Evolutionary conservation across 164 flowering plant species (phyloP).

Genomic region (Umbellularia californica): DNA sequence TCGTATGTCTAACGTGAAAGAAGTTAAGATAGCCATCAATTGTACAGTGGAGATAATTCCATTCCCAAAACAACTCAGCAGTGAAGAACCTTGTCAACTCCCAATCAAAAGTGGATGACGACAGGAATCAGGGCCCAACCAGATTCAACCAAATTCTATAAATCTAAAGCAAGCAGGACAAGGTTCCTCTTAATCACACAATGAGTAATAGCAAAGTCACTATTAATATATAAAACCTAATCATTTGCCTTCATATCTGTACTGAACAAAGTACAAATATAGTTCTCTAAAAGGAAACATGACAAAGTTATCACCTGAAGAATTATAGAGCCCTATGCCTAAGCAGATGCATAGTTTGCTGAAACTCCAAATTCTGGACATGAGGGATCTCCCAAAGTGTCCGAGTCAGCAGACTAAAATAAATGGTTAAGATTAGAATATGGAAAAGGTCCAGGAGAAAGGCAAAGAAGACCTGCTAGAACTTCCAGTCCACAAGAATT

Average conservation of each 20-base stretch:
- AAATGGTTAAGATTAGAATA: too few species aligned
- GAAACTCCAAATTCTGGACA: neutral
- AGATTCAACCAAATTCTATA: neutral
- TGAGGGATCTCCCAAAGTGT: neutral
- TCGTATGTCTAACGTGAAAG: constrained; percentile 68
- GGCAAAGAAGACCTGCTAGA: neutral
- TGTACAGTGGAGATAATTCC: neutral
- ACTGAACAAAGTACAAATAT: neutral
- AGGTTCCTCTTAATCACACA: neutral
- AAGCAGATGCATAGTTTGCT: neutral
- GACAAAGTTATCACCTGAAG: neutral
- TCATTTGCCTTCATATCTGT: neutral
- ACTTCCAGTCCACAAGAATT: neutral
- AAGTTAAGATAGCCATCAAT: constrained; percentile 30
- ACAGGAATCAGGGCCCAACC: neutral
- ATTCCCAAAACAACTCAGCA: neutral
- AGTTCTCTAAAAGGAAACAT: neutral
- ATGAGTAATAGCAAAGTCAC: neutral
- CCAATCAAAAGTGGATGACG: constrained; percentile 1
- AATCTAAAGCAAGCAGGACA: neutral
- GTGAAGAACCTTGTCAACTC: neutral
- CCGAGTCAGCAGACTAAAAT: too few species aligned
- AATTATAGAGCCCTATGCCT: neutral
- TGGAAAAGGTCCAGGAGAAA: neutral
- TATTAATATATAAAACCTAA: neutral